These are phyloP conservation scores for Neoscytalidium dimidiatum DNA, from an alignment of 2,329 filamentous ascomycete genomes.

Conservation along the genomic window DNA sequence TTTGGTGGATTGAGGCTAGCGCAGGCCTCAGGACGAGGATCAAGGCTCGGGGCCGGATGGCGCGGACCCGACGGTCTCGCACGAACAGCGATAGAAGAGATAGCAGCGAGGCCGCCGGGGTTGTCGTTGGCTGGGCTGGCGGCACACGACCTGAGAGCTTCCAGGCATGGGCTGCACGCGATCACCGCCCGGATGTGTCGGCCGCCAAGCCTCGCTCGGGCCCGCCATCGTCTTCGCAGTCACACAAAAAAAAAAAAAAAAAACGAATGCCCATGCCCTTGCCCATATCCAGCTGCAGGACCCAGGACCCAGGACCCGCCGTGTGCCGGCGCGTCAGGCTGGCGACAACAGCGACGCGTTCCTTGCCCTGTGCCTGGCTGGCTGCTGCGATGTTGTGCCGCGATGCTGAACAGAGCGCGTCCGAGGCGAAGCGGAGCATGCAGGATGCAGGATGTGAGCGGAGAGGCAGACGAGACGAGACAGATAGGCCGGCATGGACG, in stretches of 20 bases:
- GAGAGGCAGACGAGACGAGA: not conserved
- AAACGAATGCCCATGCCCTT: no score
- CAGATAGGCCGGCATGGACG: no score
- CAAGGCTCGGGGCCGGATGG: not conserved
- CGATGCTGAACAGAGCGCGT: no score
- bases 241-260: no score
- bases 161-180: not conserved
- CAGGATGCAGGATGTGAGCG: no score
- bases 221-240: not conserved
- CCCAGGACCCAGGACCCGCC: no score
- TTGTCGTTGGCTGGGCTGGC: not conserved
- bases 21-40: not conserved
- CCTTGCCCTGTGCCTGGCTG: no score
- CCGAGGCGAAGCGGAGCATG: no score
- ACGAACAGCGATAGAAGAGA: not conserved
- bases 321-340: no score
- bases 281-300: not conserved
- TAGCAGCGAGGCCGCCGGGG: not conserved
- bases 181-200: conserved; percentile 15
- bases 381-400: no score
- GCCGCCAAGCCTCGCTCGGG: not conserved
- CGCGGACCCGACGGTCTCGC: not conserved
- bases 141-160: conserved; percentile 2
- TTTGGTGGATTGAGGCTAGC: not conserved
- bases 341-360: no score